Evolutionary conservation across 2,329 filamentous ascomycete species (phyloP).

Genomic region (Kalaharituber pfeilii): DNA sequence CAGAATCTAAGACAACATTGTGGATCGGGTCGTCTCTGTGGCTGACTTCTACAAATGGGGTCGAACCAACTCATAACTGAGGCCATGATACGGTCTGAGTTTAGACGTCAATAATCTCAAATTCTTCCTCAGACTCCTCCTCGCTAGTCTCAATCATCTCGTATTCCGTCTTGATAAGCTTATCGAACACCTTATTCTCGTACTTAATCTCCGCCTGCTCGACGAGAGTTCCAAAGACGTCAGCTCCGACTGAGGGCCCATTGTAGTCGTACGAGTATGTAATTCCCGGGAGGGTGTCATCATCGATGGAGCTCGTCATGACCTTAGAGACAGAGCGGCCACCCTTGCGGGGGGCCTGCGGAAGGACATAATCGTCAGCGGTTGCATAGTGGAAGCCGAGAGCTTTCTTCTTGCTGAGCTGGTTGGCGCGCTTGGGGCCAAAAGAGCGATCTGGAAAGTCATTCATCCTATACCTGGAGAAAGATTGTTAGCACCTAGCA

Average conservation of each 20-base stretch:
- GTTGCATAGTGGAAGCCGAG: background rate
- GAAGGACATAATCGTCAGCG: background rate
- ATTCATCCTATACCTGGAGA: constrained; percentile 9
- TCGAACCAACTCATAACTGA: too few species aligned
- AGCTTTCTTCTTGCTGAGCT: background rate
- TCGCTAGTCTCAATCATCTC: constrained; percentile 18
- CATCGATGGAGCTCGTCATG: constrained; percentile 3
- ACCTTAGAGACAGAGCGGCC: background rate
- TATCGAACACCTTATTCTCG: constrained; percentile 21
- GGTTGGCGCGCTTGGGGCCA: background rate
- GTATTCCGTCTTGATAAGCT: constrained; percentile 22
- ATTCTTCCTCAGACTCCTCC: constrained; percentile 16
- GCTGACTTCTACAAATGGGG: too few species aligned
- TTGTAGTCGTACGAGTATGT: constrained; percentile 20
- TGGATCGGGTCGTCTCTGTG: too few species aligned
- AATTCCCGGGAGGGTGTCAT: constrained; percentile 15
- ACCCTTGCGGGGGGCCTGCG: background rate
- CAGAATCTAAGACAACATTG: too few species aligned
- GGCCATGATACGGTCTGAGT: background rate
- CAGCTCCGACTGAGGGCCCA: constrained; percentile 17
- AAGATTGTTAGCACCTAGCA: background rate
- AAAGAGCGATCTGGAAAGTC: constrained; percentile 5
- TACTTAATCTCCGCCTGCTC: constrained; percentile 21
- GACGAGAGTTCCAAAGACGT: constrained; percentile 19
- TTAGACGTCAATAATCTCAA: constrained; percentile 14